A percentile compares a stretch with the other conserved stretches of the same genome.
phyloP scores from a whole-genome alignment of 495 filamentous ascomycete species.

The Tuber aestivum region DNA sequence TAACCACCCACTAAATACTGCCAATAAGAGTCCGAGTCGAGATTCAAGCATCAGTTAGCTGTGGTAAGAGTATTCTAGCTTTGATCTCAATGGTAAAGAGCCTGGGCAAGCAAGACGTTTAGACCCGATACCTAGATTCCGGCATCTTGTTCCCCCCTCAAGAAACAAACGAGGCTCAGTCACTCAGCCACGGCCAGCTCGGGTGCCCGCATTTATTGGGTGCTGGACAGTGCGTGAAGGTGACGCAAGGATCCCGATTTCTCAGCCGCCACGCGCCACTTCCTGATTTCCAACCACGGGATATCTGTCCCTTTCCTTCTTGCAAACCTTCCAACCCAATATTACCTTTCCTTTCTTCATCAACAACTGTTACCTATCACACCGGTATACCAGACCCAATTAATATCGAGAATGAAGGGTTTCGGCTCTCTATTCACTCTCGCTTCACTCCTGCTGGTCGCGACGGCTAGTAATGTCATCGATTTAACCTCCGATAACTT shows the following conservation, averaged over 20 bases:
- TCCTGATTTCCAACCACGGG: background rate
- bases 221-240: background rate
- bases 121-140: background rate
- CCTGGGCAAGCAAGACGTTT: background rate
- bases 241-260: constrained; percentile 1
- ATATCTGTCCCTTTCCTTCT: background rate
- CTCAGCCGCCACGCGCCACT: constrained; percentile 1
- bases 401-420: constrained; percentile 34
- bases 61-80: background rate
- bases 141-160: background rate
- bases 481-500: constrained; percentile 88
- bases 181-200: background rate
- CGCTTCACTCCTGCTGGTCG: constrained; percentile 32
- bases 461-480: constrained; percentile 52
- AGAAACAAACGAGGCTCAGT: background rate
- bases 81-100: background rate
- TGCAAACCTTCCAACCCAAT: background rate
- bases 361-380: background rate
- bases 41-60: background rate
- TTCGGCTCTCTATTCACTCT: constrained; percentile 36
- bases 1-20: background rate
- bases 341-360: background rate
- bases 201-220: background rate
- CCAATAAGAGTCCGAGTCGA: background rate
- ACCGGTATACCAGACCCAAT: background rate